Base-by-base conservation (phyloP, 2,329 filamentous ascomycete genomes). In the Hymenoscyphus salicellus region DNA sequence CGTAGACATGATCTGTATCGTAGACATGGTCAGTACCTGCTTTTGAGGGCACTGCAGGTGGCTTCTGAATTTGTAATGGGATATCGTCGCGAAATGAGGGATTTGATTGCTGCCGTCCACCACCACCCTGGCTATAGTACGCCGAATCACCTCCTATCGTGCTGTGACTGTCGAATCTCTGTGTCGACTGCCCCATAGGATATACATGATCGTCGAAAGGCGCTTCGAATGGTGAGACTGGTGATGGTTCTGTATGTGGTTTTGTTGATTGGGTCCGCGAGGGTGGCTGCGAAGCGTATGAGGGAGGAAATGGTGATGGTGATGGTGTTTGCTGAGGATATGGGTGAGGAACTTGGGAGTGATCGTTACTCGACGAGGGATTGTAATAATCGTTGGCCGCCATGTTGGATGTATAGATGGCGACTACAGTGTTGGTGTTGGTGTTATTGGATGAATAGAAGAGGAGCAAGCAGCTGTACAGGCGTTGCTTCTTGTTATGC, bases 131-230 rank as follows among this genome's bases (percentile, higher is more conserved):
- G 59, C 84, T 83, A 70, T 86, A 82, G 73, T 90, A 88, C 65
- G 81, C 77, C 23, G 85, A 84, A 70, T 89, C 85, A 68, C 83
- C 82, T 61, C 83, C 79, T 58, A 79, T 74, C 52, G 74, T 74
- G 62, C 65, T 72, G 69, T 71, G 77, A 69, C 74, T 77, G 32
- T 67, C 62, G 28, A 55, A 58, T 28, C 58, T 63, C 75, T 74
- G 55, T 62, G 70, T 67, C 58, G 65, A 60, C 65, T 62, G 55
- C 58, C 65, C 59, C 60, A 83, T 79, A 63, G 86, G 85, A 73
- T 90, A 89, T 64, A 83, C 82, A 77, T 87, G 81, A 75, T 90
- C 88, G 76, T 89, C 87, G 75, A 90, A 90, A 63, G 87, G 85
- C 58, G 83, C 84, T 62, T 86, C 84, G 74, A 89, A 89, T 10